phyloP scores from a whole-genome alignment of 345 rosid species.

The Hibiscus tridactylites region DNA sequence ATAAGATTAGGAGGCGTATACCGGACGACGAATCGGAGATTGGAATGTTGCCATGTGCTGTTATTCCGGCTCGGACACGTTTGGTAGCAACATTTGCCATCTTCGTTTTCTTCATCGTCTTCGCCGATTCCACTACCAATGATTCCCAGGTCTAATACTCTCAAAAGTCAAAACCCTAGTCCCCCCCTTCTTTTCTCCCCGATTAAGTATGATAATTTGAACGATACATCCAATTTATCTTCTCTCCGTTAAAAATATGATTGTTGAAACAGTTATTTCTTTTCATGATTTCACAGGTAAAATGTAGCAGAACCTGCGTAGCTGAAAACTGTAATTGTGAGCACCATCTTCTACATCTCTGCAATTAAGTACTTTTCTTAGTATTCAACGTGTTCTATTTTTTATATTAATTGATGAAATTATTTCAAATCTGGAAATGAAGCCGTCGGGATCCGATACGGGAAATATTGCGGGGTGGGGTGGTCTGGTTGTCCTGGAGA shows the following conservation, averaged over 20 bases:
- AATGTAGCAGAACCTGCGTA: constrained; percentile 66
- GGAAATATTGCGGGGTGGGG: constrained; percentile 92
- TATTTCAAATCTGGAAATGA: constrained; percentile 5
- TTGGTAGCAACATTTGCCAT: constrained; percentile 21
- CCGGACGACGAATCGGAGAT: not conserved
- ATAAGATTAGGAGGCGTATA: not conserved
- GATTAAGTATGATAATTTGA: not conserved
- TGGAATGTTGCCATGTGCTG: constrained; percentile 17
- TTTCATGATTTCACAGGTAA: constrained; percentile 28
- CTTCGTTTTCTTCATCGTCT: constrained; percentile 30
- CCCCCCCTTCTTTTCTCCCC: not conserved
- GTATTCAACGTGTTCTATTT: not conserved
- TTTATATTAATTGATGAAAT: not conserved
- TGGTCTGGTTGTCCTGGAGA: constrained; percentile 87
- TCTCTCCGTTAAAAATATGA: not conserved
- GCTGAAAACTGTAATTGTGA: constrained; percentile 60
- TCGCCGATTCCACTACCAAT: constrained; percentile 27
- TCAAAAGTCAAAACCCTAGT: not conserved
- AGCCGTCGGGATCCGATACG: constrained; percentile 76
- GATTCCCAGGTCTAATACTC: constrained; percentile 32
- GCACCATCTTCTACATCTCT: not conserved
- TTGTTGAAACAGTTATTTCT: not conserved
- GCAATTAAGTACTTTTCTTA: not conserved
- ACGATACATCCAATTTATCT: not conserved
- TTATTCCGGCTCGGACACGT: constrained; percentile 9